phyloP scores from a whole-genome alignment of 73 alveolate genomes.

The Stentor coeruleus region DNA sequence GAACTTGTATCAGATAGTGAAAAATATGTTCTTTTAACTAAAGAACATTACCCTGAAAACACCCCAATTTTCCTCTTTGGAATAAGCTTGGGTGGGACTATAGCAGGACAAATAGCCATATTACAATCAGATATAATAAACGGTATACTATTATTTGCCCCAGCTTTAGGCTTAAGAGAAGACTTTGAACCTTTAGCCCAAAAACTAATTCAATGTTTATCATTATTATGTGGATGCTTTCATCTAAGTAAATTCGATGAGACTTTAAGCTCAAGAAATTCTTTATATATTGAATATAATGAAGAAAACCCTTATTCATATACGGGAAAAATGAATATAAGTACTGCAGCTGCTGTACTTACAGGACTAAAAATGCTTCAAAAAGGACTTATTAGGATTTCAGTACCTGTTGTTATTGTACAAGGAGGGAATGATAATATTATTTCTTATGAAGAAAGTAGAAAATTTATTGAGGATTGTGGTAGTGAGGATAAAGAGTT shows the following conservation, averaged over 20 bases:
- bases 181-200: not conserved
- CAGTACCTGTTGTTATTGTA: conserved; percentile 9
- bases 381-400: not conserved
- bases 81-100: conserved; percentile 11
- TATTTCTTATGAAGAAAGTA: not conserved
- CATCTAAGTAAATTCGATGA: not conserved
- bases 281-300: not conserved
- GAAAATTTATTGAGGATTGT: not conserved
- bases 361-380: not conserved
- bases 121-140: not conserved
- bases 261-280: not conserved
- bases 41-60: not conserved
- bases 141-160: conserved; percentile 1
- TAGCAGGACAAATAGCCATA: not conserved
- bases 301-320: conserved; percentile 12
- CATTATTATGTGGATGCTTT: not conserved
- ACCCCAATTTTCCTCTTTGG: not conserved
- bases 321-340: not conserved
- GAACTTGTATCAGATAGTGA: not conserved
- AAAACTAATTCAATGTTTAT: not conserved
- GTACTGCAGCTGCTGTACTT: not conserved
- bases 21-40: not conserved
- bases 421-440: conserved; percentile 21
- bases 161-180: not conserved
- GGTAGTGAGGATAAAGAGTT: not conserved